A percentile compares a stretch with the other conserved stretches of the same genome.
These are phyloP conservation scores for Arctostaphylos glauca DNA, from an alignment of 148 eudicot genomes.

Conservation along the genomic window DNA sequence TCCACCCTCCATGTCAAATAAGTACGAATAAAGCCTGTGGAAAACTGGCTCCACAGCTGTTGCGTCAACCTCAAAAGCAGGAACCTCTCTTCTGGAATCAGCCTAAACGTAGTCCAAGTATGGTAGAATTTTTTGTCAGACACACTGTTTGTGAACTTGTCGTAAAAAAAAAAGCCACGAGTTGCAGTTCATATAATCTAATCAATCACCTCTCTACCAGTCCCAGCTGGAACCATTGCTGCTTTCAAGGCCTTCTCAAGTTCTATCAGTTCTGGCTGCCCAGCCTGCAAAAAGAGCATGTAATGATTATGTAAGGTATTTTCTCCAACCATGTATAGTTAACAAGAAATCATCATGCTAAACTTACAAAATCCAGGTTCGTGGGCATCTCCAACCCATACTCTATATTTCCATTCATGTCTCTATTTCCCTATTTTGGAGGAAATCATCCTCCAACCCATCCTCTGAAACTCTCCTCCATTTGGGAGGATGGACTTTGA, in stretches of 20 bases:
- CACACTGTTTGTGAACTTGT: background rate
- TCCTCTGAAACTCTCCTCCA: no score
- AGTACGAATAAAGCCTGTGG: constrained; percentile 71
- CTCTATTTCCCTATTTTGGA: no score
- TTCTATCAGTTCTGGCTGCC: constrained; percentile 80
- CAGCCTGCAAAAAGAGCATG: constrained; percentile 53
- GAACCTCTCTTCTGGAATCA: constrained; percentile 92
- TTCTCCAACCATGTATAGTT: background rate
- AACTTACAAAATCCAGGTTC: background rate
- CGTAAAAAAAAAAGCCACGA: background rate
- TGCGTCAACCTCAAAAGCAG: constrained; percentile 95
- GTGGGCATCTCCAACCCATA: background rate
- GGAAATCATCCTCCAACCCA: no score
- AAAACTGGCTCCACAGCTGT: constrained; percentile 83
- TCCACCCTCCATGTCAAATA: constrained; percentile 67
- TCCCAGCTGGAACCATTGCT: constrained; percentile 76
- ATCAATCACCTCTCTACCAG: constrained; percentile 81
- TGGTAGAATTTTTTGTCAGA: constrained; percentile 5
- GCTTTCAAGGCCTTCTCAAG: constrained; percentile 78
- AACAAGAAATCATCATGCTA: background rate
- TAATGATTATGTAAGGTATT: constrained; percentile 3
- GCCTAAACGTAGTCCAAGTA: constrained; percentile 42
- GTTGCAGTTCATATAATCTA: background rate
- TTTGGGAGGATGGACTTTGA: no score
- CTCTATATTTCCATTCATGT: no score